Percentiles rank a stretch among this genome's conserved stretches.
These are phyloP conservation scores for Sechiopsis laciniata DNA, from an alignment of 306 rosid genomes.

Conservation along the genomic window DNA sequence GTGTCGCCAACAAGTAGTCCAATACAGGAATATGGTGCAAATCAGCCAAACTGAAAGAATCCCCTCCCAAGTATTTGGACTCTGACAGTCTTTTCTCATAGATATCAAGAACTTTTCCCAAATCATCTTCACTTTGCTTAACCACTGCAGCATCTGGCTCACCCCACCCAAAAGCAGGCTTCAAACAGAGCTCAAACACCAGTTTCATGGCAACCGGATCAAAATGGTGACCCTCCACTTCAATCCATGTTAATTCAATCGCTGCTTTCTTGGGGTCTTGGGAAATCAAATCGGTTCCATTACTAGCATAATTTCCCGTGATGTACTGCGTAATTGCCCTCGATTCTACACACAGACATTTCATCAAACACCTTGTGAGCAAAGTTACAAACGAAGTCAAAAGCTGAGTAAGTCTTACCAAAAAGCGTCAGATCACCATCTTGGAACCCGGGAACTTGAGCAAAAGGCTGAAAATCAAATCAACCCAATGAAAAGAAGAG, in stretches of 20 bases:
- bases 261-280: slow-evolving; percentile 42
- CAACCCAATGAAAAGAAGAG: background rate
- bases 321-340: slow-evolving; percentile 57
- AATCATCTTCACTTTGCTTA: slow-evolving; percentile 44
- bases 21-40: slow-evolving; percentile 52
- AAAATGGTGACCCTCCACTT: slow-evolving; percentile 47
- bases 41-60: slow-evolving; percentile 55
- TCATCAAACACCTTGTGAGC: background rate
- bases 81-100: slow-evolving; percentile 43
- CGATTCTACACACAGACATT: slow-evolving; percentile 27
- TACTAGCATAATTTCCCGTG: slow-evolving; percentile 31
- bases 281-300: slow-evolving; percentile 40
- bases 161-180: slow-evolving; percentile 30
- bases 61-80: slow-evolving; percentile 55
- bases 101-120: slow-evolving; percentile 45
- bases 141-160: slow-evolving; percentile 35
- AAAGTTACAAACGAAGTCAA: background rate
- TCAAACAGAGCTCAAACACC: slow-evolving; percentile 35
- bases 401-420: slow-evolving; percentile 29
- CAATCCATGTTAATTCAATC: slow-evolving; percentile 37
- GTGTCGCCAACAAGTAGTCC: slow-evolving; percentile 38
- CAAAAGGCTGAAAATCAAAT: slow-evolving; percentile 53
- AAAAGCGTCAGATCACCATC: slow-evolving; percentile 58
- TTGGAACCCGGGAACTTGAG: slow-evolving; percentile 66
- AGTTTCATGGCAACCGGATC: slow-evolving; percentile 50